Percentiles rank a stretch among this genome's conserved stretches.
Conservation (phyloP, 2,329 filamentous ascomycete genomes). For the Teratosphaeria destructans region DNA sequence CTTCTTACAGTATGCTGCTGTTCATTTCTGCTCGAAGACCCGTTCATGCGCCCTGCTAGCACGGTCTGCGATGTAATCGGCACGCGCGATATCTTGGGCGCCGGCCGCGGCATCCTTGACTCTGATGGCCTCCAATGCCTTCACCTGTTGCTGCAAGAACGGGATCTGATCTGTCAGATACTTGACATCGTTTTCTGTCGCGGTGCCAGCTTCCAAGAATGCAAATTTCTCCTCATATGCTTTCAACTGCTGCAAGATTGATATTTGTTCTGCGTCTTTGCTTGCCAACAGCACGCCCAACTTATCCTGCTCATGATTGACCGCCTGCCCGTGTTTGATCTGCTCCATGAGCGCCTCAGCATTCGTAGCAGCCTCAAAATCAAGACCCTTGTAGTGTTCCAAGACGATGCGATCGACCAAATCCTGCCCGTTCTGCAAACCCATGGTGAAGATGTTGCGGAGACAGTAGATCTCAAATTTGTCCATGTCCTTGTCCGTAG, state of each 20-base stretch:
- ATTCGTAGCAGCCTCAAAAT: constrained; percentile 22
- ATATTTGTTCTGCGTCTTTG: constrained; percentile 63
- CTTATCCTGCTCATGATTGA: constrained; percentile 67
- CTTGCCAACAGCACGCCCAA: constrained; percentile 59
- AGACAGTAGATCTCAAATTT: constrained; percentile 66
- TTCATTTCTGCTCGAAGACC: not conserved
- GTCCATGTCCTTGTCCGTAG: constrained; percentile 42
- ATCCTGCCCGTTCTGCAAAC: constrained; percentile 40
- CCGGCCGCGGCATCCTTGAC: not conserved
- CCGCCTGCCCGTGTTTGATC: constrained; percentile 61
- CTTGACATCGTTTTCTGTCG: not conserved
- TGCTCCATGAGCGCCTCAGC: constrained; percentile 51
- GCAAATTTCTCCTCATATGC: not conserved
- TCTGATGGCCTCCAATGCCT: not conserved
- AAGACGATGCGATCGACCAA: constrained; percentile 68
- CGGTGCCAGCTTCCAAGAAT: not conserved
- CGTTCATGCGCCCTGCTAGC: not conserved
- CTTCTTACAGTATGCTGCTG: not conserved
- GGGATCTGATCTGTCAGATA: not conserved
- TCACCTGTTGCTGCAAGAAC: not conserved
- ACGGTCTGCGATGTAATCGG: not conserved
- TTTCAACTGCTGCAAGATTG: constrained; percentile 53
- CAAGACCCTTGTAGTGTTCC: constrained; percentile 64
- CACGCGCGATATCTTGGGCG: not conserved
- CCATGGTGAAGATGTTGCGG: constrained; percentile 54